Conservation (phyloP, 2,329 filamentous ascomycete species). For the Elsinoe australis region DNA sequence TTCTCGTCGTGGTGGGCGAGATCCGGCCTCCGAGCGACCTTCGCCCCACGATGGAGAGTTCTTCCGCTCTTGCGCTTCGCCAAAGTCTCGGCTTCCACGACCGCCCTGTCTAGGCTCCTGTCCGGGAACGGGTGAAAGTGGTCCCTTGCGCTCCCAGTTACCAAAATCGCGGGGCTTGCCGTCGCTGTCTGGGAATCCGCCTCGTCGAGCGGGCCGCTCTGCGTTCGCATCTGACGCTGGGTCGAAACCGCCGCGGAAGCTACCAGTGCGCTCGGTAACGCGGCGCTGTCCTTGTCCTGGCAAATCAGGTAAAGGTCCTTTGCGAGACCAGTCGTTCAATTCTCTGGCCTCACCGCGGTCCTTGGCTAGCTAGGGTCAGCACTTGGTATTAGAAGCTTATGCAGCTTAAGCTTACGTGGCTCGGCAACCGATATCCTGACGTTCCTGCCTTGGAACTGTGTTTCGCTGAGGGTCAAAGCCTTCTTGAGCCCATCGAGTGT, state of each 20-base stretch:
- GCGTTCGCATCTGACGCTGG: constrained; percentile 46
- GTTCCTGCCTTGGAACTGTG: constrained; percentile 76
- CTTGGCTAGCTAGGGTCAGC: constrained; percentile 57
- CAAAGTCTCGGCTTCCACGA: constrained; percentile 52
- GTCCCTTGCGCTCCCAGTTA: constrained; percentile 94
- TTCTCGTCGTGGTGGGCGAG: constrained; percentile 70
- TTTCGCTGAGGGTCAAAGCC: constrained; percentile 74
- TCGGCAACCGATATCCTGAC: constrained; percentile 95
- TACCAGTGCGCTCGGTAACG: constrained; percentile 44
- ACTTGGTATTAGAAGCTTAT: background rate
- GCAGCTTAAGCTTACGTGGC: constrained; percentile 64
- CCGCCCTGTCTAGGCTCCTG: constrained; percentile 42
- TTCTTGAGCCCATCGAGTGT: constrained; percentile 83
- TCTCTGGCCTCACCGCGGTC: constrained; percentile 75
- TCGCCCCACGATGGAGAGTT: constrained; percentile 63
- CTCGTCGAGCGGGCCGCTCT: constrained; percentile 61
- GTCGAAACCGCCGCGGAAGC: constrained; percentile 32
- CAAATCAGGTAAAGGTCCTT: constrained; percentile 75
- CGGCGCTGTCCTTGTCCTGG: constrained; percentile 51
- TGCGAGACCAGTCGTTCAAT: constrained; percentile 84
- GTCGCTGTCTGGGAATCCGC: constrained; percentile 60
- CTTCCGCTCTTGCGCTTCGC: constrained; percentile 45
- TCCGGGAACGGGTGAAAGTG: constrained; percentile 62
- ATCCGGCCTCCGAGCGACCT: constrained; percentile 59
- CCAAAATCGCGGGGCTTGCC: constrained; percentile 71